phyloP scores from a whole-genome alignment of 2,329 filamentous ascomycete species.

The Gremmenia infestans region DNA sequence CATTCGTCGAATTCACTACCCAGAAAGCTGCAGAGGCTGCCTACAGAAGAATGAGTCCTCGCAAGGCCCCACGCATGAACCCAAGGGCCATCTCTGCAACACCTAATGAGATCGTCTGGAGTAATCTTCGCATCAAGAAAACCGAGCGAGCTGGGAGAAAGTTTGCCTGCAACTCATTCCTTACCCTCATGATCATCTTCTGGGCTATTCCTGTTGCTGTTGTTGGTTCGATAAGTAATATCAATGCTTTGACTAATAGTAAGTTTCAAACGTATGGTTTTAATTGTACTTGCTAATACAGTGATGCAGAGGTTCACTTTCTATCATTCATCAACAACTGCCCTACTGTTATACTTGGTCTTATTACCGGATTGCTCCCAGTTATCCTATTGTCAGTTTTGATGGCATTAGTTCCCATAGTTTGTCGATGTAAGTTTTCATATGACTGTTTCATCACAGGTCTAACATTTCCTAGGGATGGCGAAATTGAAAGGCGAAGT shows the following conservation, averaged over 20 bases:
- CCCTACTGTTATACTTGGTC: constrained; percentile 64
- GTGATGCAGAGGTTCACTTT: constrained; percentile 48
- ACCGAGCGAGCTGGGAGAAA: constrained; percentile 72
- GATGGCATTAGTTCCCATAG: constrained; percentile 77
- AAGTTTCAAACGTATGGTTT: constrained; percentile 2
- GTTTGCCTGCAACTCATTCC: constrained; percentile 61
- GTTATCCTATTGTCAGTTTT: constrained; percentile 72
- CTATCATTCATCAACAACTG: constrained; percentile 69
- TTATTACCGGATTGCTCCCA: constrained; percentile 81
- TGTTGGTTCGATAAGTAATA: constrained; percentile 81
- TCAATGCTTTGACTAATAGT: constrained; percentile 58
- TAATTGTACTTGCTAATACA: constrained; percentile 5
- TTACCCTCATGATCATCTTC: constrained; percentile 77
- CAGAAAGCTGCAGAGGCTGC: constrained; percentile 81
- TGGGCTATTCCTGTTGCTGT: constrained; percentile 72
- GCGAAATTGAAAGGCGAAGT: constrained; percentile 77
- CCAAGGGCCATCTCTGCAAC: constrained; percentile 76
- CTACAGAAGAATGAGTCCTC: constrained; percentile 78
- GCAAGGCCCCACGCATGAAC: constrained; percentile 73
- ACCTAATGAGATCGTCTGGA: constrained; percentile 83
- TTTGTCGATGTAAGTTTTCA: constrained; percentile 62
- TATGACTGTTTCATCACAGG: too few species aligned
- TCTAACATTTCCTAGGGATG: constrained; percentile 47
- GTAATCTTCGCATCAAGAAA: constrained; percentile 75
- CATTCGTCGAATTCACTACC: constrained; percentile 83